Evolutionary conservation across 352 stramenopile species (phyloP), one percentile per base, ranked within the genome.

Genomic region (Phytopythium delawarense): DNA sequence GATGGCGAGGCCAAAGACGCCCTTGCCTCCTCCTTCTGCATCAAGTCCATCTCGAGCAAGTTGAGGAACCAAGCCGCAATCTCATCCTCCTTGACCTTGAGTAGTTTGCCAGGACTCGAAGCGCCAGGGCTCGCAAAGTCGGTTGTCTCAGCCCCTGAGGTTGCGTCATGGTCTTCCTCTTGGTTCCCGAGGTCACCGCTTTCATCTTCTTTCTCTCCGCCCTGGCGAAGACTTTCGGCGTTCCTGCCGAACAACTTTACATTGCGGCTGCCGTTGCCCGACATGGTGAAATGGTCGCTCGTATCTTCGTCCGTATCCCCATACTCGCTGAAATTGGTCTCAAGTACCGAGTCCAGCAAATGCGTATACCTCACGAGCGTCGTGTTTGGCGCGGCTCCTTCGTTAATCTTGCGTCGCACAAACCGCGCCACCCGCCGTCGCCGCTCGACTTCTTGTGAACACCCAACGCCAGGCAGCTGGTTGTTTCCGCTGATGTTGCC

Each of bases 11-110:
- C n/a, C 37, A 57, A 40, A 15, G 44, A 37, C 2, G 55, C 25
- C 20, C 20, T 23, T 15, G 59, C 53, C 34, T 65, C 73, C 37
- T 77, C 67, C 59, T 74, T 69, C 48, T 74, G 56, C 11, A 68
- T 71, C 20, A 89, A 55, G 66, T 91, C 79, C 76, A 78, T 88
- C 51, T 87, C 78, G 7, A 92, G 42, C 2, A 91, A 53, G 1
- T 77, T 76, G 3, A 91, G 50, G 25, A 92, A 91, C 83, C 83
- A 92, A 15, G 79, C 70, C 0, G 81, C 81, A 40, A 92, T 79
- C 61, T 89, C 83, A 23, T 81, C 71, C 65, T 88, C 79, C 52
- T 88, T 90, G 20, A 89, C 66, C 11, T 78, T 78, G 35, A 72
- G 50, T 8, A 59, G 71, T 21, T 58, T 64, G n/a, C 61, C 63